A percentile compares a stretch with the other conserved stretches of the same genome.
These are phyloP conservation scores for Cordia subcordata DNA, from an alignment of 257 asterid genomes.

Conservation along the genomic window DNA sequence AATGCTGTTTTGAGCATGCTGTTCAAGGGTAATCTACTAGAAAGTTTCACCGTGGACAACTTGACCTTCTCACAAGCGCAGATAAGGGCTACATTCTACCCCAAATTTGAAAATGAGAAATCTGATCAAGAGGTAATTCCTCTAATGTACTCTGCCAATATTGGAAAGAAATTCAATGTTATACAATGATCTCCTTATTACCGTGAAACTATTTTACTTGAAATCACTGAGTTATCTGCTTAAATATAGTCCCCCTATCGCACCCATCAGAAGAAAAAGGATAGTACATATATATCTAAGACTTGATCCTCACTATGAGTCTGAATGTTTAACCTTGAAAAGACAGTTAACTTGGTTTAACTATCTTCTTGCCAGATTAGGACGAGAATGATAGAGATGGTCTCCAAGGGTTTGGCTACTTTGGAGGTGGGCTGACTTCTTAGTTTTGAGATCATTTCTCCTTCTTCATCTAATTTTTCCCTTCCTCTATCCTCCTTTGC, in stretches of 20 bases:
- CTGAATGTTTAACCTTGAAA: conserved; percentile 5
- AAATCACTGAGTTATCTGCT: too few species aligned
- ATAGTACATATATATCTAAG: too few species aligned
- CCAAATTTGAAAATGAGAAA: conserved; percentile 96
- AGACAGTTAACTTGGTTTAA: conserved; percentile 6
- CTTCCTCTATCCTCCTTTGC: too few species aligned
- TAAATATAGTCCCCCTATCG: too few species aligned
- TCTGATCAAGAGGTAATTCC: conserved; percentile 83
- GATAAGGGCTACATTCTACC: conserved; percentile 95
- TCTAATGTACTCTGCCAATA: conserved; percentile 1
- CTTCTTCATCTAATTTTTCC: conserved; percentile 4
- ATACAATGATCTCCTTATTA: not conserved
- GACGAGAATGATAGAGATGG: conserved; percentile 88
- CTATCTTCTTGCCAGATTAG: conserved; percentile 43
- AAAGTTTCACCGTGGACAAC: conserved; percentile 64
- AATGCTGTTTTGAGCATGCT: conserved; percentile 46
- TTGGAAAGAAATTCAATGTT: too few species aligned
- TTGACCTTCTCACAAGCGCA: conserved; percentile 62
- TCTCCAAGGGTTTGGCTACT: conserved; percentile 78
- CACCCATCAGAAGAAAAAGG: too few species aligned
- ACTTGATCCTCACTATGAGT: too few species aligned
- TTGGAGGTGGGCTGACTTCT: conserved; percentile 59
- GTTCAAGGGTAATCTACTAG: conserved; percentile 50
- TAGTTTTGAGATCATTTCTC: conserved; percentile 10
- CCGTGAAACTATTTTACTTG: not conserved